Evolutionary conservation across 768 basidiomycete species (phyloP).

Genomic region (Collybia nuda): DNA sequence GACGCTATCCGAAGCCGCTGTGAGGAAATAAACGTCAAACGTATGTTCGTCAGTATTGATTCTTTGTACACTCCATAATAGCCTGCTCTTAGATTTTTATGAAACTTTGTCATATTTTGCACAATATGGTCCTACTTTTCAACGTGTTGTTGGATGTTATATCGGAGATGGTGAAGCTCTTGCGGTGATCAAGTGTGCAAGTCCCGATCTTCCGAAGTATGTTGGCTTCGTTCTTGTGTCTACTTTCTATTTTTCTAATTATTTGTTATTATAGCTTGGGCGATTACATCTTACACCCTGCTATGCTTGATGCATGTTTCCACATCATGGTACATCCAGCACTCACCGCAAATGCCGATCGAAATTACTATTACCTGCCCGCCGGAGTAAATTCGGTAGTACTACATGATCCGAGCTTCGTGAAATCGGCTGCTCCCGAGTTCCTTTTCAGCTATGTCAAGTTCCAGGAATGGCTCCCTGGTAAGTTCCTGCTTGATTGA

Average conservation of each 20-base stretch:
- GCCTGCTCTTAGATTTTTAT: constrained; percentile 20
- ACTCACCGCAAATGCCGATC: constrained; percentile 26
- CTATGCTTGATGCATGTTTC: constrained; percentile 34
- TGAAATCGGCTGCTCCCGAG: no score
- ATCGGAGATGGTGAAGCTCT: constrained; percentile 23
- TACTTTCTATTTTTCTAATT: constrained; percentile 3
- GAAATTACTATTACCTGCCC: constrained; percentile 29
- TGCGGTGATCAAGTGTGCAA: constrained; percentile 20
- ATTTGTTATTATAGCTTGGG: constrained; percentile 10
- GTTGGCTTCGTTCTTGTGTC: constrained; percentile 6
- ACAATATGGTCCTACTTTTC: constrained; percentile 28
- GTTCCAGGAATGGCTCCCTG: no score
- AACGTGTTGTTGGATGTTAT: constrained; percentile 21
- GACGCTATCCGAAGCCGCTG: constrained; percentile 12
- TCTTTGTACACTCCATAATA: not conserved
- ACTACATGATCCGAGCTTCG: constrained; percentile 11
- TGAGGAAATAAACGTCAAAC: constrained; percentile 4
- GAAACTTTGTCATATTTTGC: constrained; percentile 25
- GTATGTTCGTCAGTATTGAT: not conserved
- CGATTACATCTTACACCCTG: constrained; percentile 32
- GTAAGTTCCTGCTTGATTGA: no score
- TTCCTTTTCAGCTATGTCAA: no score
- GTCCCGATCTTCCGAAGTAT: constrained; percentile 21
- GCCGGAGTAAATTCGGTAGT: constrained; percentile 17
- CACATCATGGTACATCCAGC: constrained; percentile 29